phyloP scores from a whole-genome alignment of 225 moss, liverwort and hornwort genomes.

The Marchantia polymorpha region DNA sequence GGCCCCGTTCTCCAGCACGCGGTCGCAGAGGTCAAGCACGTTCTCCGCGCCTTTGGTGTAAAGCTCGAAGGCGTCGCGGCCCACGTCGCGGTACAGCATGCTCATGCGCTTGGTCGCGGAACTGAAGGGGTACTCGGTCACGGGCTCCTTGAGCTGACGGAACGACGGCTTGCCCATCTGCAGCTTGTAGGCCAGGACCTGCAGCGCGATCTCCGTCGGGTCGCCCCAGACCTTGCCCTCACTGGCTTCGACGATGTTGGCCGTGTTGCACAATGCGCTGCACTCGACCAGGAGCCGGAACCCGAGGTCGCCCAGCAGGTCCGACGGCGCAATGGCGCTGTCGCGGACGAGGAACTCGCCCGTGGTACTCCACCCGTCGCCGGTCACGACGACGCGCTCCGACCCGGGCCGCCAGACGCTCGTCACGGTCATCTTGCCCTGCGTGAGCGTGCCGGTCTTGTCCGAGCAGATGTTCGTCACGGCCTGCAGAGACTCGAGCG shows the following conservation, averaged over 20 bases:
- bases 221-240: conserved; percentile 52
- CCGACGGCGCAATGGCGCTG: not conserved
- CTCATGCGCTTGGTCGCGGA: conserved; percentile 19
- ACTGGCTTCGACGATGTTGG: conserved; percentile 52
- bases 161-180: conserved; percentile 16
- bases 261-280: conserved; percentile 59
- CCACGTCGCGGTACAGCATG: conserved; percentile 7
- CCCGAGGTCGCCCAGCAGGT: conserved; percentile 17
- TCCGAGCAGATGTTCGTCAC: conserved; percentile 58
- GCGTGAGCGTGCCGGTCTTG: conserved; percentile 54
- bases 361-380: conserved; percentile 4
- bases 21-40: conserved; percentile 7
- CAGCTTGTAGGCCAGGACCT: conserved; percentile 22
- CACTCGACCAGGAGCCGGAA: conserved; percentile 50
- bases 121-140: conserved; percentile 21
- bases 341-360: not conserved
- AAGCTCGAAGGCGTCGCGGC: not conserved
- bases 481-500: conserved; percentile 51
- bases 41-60: conserved; percentile 24
- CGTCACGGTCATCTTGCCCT: conserved; percentile 56
- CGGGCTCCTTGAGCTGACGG: not conserved
- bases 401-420: conserved; percentile 39
- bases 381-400: conserved; percentile 11
- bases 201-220: conserved; percentile 21
- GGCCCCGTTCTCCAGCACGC: not conserved